These are phyloP conservation scores for Cryphonectria nitschkei DNA, from an alignment of 2,329 filamentous ascomycete genomes.

Conservation along the genomic window DNA sequence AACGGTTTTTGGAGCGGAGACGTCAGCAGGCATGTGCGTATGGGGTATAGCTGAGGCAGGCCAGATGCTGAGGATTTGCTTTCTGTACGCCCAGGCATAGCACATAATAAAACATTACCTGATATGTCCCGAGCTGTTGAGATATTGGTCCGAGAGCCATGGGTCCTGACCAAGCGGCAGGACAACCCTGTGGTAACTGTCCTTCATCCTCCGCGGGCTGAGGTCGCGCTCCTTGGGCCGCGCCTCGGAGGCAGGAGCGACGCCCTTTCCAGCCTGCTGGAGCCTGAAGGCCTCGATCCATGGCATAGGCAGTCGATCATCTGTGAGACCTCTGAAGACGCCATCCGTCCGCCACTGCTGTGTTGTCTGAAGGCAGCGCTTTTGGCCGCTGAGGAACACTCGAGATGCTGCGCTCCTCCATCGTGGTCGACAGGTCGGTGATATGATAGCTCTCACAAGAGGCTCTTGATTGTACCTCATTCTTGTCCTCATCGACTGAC, in stretches of 20 bases:
- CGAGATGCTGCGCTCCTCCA: not conserved
- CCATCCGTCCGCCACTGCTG: constrained; percentile 39
- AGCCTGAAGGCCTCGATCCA: constrained; percentile 70
- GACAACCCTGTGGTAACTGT: constrained; percentile 69
- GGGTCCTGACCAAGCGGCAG: constrained; percentile 73
- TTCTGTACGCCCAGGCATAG: constrained; percentile 35
- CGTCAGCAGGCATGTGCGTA: constrained; percentile 2
- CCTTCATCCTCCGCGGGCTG: constrained; percentile 69
- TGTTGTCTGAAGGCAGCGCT: constrained; percentile 34
- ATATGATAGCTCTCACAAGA: not conserved
- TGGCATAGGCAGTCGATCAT: constrained; percentile 50
- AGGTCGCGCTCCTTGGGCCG: constrained; percentile 53
- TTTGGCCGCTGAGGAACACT: not conserved
- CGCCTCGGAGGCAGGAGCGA: constrained; percentile 32
- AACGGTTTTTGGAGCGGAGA: constrained; percentile 31
- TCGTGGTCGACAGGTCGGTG: not conserved
- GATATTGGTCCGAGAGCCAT: constrained; percentile 77
- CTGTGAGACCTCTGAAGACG: constrained; percentile 43
- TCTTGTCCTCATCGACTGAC: not conserved
- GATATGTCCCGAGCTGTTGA: constrained; percentile 76
- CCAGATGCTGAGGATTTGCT: not conserved
- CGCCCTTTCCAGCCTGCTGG: constrained; percentile 49
- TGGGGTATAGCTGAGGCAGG: not conserved
- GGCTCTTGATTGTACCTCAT: not conserved
- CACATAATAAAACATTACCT: constrained; percentile 56